phyloP scores from a whole-genome alignment of 129 eudicot species.

The Ambrosia trifida region DNA sequence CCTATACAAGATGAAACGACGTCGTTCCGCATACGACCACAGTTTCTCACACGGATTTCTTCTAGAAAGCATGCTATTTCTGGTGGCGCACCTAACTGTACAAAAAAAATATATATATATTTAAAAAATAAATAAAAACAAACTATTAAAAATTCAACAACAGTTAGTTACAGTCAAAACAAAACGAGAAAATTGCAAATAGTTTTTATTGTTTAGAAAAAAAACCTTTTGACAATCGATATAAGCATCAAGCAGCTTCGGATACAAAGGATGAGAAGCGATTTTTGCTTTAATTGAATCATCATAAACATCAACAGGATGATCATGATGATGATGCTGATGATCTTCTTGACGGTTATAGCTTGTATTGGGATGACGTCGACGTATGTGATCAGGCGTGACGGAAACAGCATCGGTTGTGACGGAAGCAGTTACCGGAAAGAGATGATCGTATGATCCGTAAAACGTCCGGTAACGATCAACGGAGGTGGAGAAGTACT shows the following conservation, averaged over 20 bases:
- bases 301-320: slow-evolving; percentile 13
- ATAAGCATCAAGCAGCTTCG: slow-evolving; percentile 75
- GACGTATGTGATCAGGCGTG: slow-evolving; percentile 19
- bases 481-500: slow-evolving; percentile 41
- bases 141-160: no score
- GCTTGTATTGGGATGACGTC: slow-evolving; percentile 23
- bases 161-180: no score
- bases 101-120: not conserved
- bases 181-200: slow-evolving; percentile 1
- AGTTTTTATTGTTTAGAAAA: no score
- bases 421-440: slow-evolving; percentile 48
- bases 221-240: slow-evolving; percentile 52
- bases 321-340: not conserved
- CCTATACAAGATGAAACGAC: slow-evolving; percentile 47
- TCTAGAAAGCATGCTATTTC: slow-evolving; percentile 67
- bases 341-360: slow-evolving; percentile 25
- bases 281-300: slow-evolving; percentile 60
- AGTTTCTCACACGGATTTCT: slow-evolving; percentile 70
- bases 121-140: no score
- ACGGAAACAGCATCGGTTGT: slow-evolving; percentile 57
- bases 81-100: slow-evolving; percentile 93
- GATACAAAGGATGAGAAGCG: slow-evolving; percentile 86
- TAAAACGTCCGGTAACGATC: slow-evolving; percentile 41
- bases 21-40: slow-evolving; percentile 40
- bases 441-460: slow-evolving; percentile 48